Evolutionary conservation across 345 rosid genomes (phyloP), one percentile per base, ranked within the genome.

Genomic region (Eucalyptus curtisii): DNA sequence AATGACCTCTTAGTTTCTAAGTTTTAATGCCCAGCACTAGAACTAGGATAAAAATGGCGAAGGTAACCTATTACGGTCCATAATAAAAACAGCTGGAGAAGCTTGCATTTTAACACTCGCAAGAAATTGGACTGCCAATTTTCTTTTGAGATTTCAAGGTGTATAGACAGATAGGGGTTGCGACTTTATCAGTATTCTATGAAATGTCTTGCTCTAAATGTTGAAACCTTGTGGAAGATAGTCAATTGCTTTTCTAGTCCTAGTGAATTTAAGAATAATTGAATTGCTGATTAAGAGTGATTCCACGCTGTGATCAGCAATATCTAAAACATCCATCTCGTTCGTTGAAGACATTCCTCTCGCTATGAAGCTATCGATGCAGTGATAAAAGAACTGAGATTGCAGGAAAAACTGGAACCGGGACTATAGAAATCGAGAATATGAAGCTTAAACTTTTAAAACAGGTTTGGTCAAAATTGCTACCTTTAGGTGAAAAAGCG

Each of bases 1-100:
- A 89, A 86, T 90, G 92, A 79, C 42, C 90, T 87, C 91, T 94
- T 93, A 92, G 95, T 91, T 87, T 90, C 87, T 84, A 50, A 50
- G 45, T 33, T 30, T 50, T 31, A 42, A 85, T 33, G 52, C 55
- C 25, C 13, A 49, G 59, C 5, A 10, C 84, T 40, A 76, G 3
- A 76, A 76, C 84, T 40, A 37, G 30, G 84, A 76, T 20, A 17
- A 71, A 71, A 10, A 37, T 76, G 84, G 84, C 15, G 14, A 59
- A 61, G 68, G 15, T 61, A 27, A 61, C 15, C 68, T 27, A 5
- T 40, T 20, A 76, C 44, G 0, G 84, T 76, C 27, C 47, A 40
- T 20, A 10, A 76, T 64, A 76, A 76, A 40, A 40, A 12, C 13
- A 6, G 82, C 47, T 76, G 30, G 30, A 40, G 45, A 3, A 68